phyloP scores from a whole-genome alignment of 345 rosid genomes.

The Bruguiera gymnorhiza region DNA sequence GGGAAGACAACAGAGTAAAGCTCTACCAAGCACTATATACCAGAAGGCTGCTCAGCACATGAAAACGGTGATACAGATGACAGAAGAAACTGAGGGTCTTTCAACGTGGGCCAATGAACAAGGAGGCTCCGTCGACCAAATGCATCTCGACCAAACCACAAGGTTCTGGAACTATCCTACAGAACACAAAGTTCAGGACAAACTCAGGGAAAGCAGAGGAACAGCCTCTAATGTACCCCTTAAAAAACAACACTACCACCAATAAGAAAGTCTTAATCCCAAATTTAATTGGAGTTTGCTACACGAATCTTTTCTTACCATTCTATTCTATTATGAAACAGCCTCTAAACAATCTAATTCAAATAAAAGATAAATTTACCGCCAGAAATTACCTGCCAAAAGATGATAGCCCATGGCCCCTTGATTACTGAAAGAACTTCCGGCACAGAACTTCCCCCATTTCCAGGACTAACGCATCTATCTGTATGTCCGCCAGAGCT shows the following conservation, averaged over 20 bases:
- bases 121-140: constrained; percentile 91
- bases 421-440: constrained; percentile 66
- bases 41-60: constrained; percentile 36
- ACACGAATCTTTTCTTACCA: no score
- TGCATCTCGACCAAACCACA: constrained; percentile 92
- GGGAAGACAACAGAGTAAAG: constrained; percentile 5
- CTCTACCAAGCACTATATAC: constrained; percentile 40
- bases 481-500: constrained; percentile 9
- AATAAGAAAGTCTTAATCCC: neutral
- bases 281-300: no score
- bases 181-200: constrained; percentile 6
- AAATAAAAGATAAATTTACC: constrained; percentile 29
- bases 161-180: constrained; percentile 68
- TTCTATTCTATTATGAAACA: no score
- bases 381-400: constrained; percentile 72
- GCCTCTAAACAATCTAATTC: no score
- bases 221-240: neutral
- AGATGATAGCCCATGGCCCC: constrained; percentile 87
- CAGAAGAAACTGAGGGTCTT: constrained; percentile 59
- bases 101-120: constrained; percentile 76
- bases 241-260: neutral
- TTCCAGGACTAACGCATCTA: constrained; percentile 23
- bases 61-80: constrained; percentile 66
- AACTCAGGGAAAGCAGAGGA: neutral
- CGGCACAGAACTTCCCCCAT: constrained; percentile 36